A percentile compares a stretch with the other conserved stretches of the same genome.
phyloP scores from a whole-genome alignment of 2,329 filamentous ascomycete genomes.

The Torrubiella hemipterigena region DNA sequence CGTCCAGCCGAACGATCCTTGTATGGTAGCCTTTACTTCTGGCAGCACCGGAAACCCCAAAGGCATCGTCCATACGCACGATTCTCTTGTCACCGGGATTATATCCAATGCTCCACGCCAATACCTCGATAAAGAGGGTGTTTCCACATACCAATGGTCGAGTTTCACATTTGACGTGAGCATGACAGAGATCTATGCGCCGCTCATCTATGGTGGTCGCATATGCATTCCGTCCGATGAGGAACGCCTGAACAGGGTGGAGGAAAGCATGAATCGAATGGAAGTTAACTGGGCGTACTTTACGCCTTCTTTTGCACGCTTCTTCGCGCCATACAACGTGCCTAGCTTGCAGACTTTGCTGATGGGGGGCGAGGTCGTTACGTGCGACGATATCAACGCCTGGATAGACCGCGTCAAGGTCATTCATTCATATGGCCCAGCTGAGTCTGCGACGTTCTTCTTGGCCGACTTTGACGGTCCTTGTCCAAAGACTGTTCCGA shows the following conservation, averaged over 20 bases:
- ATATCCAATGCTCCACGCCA: constrained; percentile 4
- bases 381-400: background rate
- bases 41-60: constrained; percentile 23
- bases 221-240: constrained; percentile 6
- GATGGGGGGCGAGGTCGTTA: constrained; percentile 1
- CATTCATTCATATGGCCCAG: constrained; percentile 4
- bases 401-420: constrained; percentile 2
- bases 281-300: constrained; percentile 5
- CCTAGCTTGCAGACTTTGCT: background rate
- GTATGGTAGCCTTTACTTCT: too few relatives aligned
- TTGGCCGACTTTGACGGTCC: too few relatives aligned
- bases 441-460: too few relatives aligned
- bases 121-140: background rate
- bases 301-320: constrained; percentile 3
- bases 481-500: too few relatives aligned
- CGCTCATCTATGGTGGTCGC: constrained; percentile 4
- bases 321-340: background rate
- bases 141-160: constrained; percentile 7
- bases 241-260: constrained; percentile 2
- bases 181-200: constrained; percentile 2
- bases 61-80: constrained; percentile 26
- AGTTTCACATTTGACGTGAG: constrained; percentile 6
- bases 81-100: constrained; percentile 8
- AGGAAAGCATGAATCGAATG: constrained; percentile 4
- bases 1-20: too few relatives aligned